Evolutionary conservation across 2,329 filamentous ascomycete genomes (phyloP).

Genomic region (Drechslera avenae): DNA sequence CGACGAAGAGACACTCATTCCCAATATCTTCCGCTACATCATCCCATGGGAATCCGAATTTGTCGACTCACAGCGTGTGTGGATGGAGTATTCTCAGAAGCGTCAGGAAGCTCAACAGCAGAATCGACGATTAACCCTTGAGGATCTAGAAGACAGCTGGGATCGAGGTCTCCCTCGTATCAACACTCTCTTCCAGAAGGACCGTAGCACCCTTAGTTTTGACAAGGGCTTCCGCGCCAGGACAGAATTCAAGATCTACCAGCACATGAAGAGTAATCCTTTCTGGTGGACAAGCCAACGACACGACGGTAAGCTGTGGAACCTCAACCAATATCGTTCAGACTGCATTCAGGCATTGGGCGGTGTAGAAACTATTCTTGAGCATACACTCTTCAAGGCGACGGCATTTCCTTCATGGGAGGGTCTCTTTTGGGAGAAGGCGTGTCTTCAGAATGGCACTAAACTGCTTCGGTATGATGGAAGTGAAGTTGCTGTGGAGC

Average conservation of each 20-base stretch:
- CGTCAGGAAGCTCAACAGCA: slow-evolving; percentile 95
- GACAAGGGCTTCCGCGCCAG: slow-evolving; percentile 97
- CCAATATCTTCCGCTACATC: slow-evolving; percentile 99
- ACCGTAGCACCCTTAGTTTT: slow-evolving; percentile 93
- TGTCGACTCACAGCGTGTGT: slow-evolving; percentile 97
- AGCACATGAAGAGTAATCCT: slow-evolving; percentile 98
- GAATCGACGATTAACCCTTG: slow-evolving; percentile 89
- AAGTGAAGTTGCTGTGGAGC: slow-evolving; percentile 52
- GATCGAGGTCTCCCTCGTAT: slow-evolving; percentile 96
- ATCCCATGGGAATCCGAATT: slow-evolving; percentile 99
- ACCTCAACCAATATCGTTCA: slow-evolving; percentile 91
- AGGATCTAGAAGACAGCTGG: slow-evolving; percentile 98
- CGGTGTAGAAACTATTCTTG: slow-evolving; percentile 96
- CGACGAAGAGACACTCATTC: slow-evolving; percentile 95
- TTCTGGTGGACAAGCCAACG: slow-evolving; percentile 99
- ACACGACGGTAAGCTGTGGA: slow-evolving; percentile 97
- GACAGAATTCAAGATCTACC: slow-evolving; percentile 97
- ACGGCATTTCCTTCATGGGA: slow-evolving; percentile 98
- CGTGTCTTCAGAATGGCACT: slow-evolving; percentile 43
- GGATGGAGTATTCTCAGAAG: slow-evolving; percentile 99
- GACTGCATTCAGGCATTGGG: slow-evolving; percentile 96
- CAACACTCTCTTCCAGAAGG: slow-evolving; percentile 98
- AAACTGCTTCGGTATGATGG: background rate
- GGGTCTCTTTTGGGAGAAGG: slow-evolving; percentile 87
- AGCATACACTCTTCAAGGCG: slow-evolving; percentile 95